A percentile compares a stretch with the other conserved stretches of the same genome.
Conservation (phyloP, 495 filamentous ascomycete species). For the Penicillium steckii region DNA sequence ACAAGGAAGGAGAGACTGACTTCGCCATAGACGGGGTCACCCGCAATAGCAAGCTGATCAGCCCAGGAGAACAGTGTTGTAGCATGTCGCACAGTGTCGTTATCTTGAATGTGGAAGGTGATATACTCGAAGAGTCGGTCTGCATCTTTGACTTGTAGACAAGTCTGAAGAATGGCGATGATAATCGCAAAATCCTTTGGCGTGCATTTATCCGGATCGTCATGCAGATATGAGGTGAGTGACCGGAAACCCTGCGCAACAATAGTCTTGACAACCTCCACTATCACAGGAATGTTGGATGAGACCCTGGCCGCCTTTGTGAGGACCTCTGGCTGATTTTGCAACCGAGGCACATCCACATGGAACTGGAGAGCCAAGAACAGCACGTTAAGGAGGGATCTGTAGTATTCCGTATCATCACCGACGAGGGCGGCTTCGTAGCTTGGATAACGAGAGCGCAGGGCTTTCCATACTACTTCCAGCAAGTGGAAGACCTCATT, state of each 20-base stretch:
- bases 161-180: constrained; percentile 83
- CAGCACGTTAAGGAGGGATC: constrained; percentile 78
- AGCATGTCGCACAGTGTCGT: constrained; percentile 70
- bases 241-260: constrained; percentile 81
- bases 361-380: constrained; percentile 77
- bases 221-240: constrained; percentile 72
- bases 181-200: constrained; percentile 80
- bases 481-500: constrained; percentile 64
- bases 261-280: constrained; percentile 72
- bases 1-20: constrained; percentile 83
- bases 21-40: constrained; percentile 94
- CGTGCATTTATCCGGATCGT: constrained; percentile 49
- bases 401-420: constrained; percentile 70
- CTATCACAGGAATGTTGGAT: constrained; percentile 49
- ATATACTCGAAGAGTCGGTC: constrained; percentile 57
- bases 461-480: constrained; percentile 61
- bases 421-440: constrained; percentile 61
- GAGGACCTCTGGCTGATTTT: neutral
- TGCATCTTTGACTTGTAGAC: constrained; percentile 60
- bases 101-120: constrained; percentile 61
- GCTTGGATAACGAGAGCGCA: constrained; percentile 60
- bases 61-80: constrained; percentile 93
- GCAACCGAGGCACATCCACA: constrained; percentile 15
- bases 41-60: constrained; percentile 65
- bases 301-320: constrained; percentile 41